phyloP scores from a whole-genome alignment of 352 stramenopile genomes.

The Globisporangium takayamanum region DNA sequence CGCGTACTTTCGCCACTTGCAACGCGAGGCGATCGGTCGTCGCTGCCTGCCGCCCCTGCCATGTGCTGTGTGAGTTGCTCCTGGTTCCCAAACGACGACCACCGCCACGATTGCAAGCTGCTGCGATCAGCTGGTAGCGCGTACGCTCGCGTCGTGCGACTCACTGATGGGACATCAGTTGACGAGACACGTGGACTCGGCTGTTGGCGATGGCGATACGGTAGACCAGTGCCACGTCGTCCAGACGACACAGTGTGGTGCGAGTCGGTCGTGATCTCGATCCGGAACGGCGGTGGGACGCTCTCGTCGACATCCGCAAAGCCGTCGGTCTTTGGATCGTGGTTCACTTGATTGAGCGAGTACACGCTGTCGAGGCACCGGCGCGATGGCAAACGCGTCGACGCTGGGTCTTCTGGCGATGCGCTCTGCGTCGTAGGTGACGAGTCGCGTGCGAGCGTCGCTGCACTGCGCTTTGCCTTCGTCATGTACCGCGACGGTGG shows the following conservation, averaged over 20 bases:
- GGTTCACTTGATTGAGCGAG: constrained; percentile 49
- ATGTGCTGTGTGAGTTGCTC: constrained; percentile 22
- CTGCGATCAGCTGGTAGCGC: constrained; percentile 5
- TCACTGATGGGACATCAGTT: background rate
- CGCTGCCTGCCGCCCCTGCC: background rate
- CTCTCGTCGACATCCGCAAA: constrained; percentile 80
- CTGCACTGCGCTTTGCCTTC: constrained; percentile 32
- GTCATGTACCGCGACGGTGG: constrained; percentile 78
- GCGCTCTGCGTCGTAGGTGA: background rate
- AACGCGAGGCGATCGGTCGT: background rate
- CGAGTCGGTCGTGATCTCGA: constrained; percentile 66
- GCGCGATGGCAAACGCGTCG: constrained; percentile 21
- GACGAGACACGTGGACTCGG: background rate
- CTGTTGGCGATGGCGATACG: no score
- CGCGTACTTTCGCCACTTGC: background rate
- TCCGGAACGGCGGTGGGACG: constrained; percentile 70
- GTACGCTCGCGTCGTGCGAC: background rate
- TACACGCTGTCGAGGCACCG: constrained; percentile 32
- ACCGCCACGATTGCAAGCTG: constrained; percentile 20
- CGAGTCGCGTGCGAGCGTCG: background rate
- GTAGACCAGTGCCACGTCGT: background rate
- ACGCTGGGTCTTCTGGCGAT: background rate
- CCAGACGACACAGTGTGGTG: constrained; percentile 1
- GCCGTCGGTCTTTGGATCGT: constrained; percentile 71
- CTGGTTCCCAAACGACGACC: constrained; percentile 40